These are phyloP conservation scores for Pyricularia pennisetigena DNA, from an alignment of 2,329 filamentous ascomycete genomes.

Conservation along the genomic window DNA sequence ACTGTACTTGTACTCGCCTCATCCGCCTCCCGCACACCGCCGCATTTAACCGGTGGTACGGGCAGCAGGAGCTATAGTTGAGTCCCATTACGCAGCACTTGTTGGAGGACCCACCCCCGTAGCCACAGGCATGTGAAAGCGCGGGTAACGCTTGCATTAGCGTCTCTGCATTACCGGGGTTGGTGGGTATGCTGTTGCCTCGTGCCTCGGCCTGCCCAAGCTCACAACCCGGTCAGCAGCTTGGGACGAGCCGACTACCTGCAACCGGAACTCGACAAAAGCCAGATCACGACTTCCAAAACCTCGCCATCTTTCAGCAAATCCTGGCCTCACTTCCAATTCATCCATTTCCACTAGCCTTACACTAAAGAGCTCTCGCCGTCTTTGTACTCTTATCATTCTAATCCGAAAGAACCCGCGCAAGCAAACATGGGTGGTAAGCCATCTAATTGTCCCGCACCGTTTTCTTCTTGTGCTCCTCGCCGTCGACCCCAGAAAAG, in stretches of 20 bases:
- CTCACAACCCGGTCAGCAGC: neutral
- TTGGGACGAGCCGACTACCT: neutral
- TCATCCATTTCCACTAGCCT: neutral
- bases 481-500: neutral
- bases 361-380: neutral
- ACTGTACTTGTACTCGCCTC: too few species aligned
- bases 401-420: neutral
- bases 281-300: neutral
- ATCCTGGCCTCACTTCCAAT: neutral
- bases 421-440: neutral
- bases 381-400: neutral
- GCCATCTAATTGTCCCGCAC: neutral
- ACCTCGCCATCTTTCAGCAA: neutral
- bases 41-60: neutral
- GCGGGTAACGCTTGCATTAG: neutral
- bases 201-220: neutral
- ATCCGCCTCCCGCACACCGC: neutral
- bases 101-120: neutral
- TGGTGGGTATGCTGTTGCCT: neutral
- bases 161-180: neutral
- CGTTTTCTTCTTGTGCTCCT: neutral
- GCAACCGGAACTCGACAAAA: neutral
- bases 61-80: neutral
- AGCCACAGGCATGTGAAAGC: constrained; percentile 3
- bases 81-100: neutral